phyloP scores from a whole-genome alignment of 2,329 filamentous ascomycete genomes.

The Colletotrichum coccodes region DNA sequence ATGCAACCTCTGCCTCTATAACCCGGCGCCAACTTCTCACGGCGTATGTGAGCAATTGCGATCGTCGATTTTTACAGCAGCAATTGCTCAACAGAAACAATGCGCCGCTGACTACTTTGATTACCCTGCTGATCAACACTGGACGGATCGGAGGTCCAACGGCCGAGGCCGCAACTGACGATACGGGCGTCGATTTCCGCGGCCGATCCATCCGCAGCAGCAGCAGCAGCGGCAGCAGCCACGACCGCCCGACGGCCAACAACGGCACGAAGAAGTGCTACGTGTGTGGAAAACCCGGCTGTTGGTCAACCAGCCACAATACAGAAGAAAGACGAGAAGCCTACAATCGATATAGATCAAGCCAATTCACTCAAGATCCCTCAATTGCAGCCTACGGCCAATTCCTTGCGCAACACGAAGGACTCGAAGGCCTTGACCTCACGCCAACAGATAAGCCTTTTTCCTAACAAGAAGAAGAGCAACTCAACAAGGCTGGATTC shows the following conservation, averaged over 20 bases:
- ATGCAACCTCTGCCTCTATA: background rate
- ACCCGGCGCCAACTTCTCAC: background rate
- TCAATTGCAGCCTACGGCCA: no score
- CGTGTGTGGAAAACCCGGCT: background rate
- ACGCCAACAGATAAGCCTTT: background rate
- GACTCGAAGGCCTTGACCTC: no score
- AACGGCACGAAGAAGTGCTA: background rate
- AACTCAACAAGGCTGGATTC: background rate
- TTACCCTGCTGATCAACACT: background rate
- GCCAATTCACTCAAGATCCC: no score
- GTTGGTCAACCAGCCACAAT: background rate
- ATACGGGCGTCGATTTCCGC: no score
- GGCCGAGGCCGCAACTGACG: background rate
- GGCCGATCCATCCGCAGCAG: no score
- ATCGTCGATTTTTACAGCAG: background rate
- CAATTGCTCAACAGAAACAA: no score
- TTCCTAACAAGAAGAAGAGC: rapidly evolving
- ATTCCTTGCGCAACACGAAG: no score
- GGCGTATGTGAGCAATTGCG: background rate
- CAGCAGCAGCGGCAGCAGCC: no score
- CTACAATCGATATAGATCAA: background rate
- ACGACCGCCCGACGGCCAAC: no score
- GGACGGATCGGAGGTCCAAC: background rate
- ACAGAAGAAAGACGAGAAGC: background rate
- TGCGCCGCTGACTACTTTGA: no score